Conservation (phyloP, 2,329 filamentous ascomycete genomes). For the Diplocarpon rosae region DNA sequence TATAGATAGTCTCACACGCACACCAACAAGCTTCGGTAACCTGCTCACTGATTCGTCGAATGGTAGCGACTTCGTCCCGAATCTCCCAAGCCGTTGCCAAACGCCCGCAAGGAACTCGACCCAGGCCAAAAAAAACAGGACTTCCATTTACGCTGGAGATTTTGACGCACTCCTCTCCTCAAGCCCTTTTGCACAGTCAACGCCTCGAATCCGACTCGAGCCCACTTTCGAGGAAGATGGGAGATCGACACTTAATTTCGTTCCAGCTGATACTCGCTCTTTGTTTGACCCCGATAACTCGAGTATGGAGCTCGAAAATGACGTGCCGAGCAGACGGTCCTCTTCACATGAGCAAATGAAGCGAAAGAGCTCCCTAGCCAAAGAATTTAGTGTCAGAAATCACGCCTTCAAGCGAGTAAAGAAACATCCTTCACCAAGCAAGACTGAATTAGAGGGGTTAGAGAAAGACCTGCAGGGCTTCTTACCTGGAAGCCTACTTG, state of each 20-base stretch:
- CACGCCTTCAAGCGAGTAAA: slow-evolving; percentile 11
- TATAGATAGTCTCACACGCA: slow-evolving; percentile 5
- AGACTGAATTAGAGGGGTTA: slow-evolving; percentile 18
- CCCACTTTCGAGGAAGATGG: slow-evolving; percentile 14
- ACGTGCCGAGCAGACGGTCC: neutral
- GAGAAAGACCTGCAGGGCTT: slow-evolving; percentile 8
- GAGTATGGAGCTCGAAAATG: slow-evolving; percentile 6
- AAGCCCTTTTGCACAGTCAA: slow-evolving; percentile 23
- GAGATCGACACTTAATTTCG: slow-evolving; percentile 10
- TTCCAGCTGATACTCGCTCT: slow-evolving; percentile 14
- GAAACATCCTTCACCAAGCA: slow-evolving; percentile 22
- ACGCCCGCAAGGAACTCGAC: neutral
- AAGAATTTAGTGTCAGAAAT: neutral
- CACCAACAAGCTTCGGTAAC: slow-evolving; percentile 11
- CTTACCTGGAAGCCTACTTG: neutral
- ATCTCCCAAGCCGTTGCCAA: slow-evolving; percentile 7
- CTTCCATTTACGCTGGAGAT: slow-evolving; percentile 4
- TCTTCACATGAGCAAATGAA: slow-evolving; percentile 6
- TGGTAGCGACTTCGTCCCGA: slow-evolving; percentile 4
- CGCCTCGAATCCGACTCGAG: slow-evolving; percentile 19
- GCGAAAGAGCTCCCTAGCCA: slow-evolving; percentile 8
- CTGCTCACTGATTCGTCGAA: slow-evolving; percentile 7
- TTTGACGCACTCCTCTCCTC: slow-evolving; percentile 19
- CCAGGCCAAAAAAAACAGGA: neutral
- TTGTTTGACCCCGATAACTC: slow-evolving; percentile 13